Evolutionary conservation across 768 basidiomycete genomes (phyloP), one percentile per base, ranked within the genome.

Genomic region (Postia placenta): DNA sequence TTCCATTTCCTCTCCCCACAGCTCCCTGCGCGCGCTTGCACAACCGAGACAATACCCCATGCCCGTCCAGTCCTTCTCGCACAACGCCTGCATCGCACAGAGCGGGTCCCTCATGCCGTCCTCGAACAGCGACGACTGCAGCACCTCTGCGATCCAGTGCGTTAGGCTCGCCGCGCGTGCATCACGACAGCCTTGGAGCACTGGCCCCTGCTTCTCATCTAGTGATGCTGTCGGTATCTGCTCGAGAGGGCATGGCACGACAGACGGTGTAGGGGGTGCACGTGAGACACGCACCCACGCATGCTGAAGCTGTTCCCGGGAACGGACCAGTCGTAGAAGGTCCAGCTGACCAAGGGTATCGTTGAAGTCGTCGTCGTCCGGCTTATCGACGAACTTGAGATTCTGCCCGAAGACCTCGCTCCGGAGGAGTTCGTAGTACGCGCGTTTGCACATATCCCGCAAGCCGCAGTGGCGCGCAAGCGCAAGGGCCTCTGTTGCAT

Each of bases 401-500:
- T 45, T 41, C 45, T 67, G 65, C 7, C 61, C 66, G 46, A 67
- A 65, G 12, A 50, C 58, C 7, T 57, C 43, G 11, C 52, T 53
- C 25, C 70, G 60, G 4, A 70, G 56, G 28, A 74, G 60, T 50
- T 74, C 70, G 51, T 74, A 74, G 46, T 67, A 71, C 1, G 71
- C 71, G 38, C 62, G 58, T 42, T 69, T 67, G 7, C 68, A 56
- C 20, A 72, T 61, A 6, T 61, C 52, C 2, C 62, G 56, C 5
- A 71, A 33, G 19, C 60, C 54, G 48, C 53, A 67, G 2, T 52
- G 17, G 11, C 61, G 62, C 14, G 66, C 69, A 14, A 73, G 59
- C 15, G 56, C 37, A 15, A 72, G 53, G 2, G 65, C 68, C 20
- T 60, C 61, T 1, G 58, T 60, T 2, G 69, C 67, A 26, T 62